These are phyloP conservation scores for Prunus yedoensis DNA, from an alignment of 331 rosid species.

Conservation along the genomic window DNA sequence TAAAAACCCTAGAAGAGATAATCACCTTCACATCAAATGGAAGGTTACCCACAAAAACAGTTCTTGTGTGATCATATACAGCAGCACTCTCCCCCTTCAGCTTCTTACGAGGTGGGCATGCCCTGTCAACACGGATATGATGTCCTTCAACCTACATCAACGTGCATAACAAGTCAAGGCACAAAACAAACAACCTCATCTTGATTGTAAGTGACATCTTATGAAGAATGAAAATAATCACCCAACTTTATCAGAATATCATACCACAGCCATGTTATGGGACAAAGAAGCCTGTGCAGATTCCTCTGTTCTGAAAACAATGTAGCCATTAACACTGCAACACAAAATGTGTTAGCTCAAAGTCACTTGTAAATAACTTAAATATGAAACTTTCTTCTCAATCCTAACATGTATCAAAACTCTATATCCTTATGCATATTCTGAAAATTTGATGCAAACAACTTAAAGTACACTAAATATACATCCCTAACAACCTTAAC, in stretches of 20 bases:
- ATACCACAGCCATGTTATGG: conserved; percentile 87
- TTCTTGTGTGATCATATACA: conserved; percentile 76
- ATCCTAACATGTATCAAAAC: neutral
- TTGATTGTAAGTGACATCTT: neutral
- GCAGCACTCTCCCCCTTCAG: conserved; percentile 60
- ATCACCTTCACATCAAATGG: conserved; percentile 92
- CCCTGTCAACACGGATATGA: conserved; percentile 92
- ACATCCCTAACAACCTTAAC: neutral
- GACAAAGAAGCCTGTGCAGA: conserved; percentile 82
- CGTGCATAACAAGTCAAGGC: conserved; percentile 4
- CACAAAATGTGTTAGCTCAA: conserved; percentile 5
- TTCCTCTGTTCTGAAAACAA: conserved; percentile 71
- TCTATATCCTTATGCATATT: neutral
- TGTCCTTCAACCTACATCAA: conserved; percentile 74
- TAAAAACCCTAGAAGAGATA: neutral
- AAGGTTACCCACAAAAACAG: conserved; percentile 93
- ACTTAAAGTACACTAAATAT: neutral
- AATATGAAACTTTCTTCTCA: neutral
- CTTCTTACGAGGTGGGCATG: conserved; percentile 98
- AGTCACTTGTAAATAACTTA: neutral
- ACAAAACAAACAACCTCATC: conserved; percentile 5
- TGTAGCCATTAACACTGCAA: conserved; percentile 83
- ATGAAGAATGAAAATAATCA: neutral
- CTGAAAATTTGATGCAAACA: neutral
- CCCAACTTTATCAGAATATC: conserved; percentile 6